Evolutionary conservation across 1,284 basidiomycete genomes (phyloP), one percentile per base, ranked within the genome.

Genomic region (Stygiomarasmius scandens): DNA sequence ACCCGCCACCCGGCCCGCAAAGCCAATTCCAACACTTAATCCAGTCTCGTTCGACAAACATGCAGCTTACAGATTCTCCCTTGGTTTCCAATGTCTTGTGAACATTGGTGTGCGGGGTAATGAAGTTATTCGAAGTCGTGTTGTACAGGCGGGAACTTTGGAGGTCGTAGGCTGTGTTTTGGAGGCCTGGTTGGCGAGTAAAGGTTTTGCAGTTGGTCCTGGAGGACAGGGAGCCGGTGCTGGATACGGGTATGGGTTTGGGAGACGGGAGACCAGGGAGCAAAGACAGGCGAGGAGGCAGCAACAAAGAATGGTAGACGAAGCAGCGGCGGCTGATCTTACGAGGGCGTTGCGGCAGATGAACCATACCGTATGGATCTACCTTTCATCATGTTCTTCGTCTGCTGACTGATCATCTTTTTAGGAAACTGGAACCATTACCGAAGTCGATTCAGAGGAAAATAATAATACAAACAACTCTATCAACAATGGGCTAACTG

Each of bases 21-120:
- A 84, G 62, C 76, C 77, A 3, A 60, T 71, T 0, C 86, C 87
- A 0, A 82, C 79, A 0, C 80, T 90, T 49, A 89, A 87, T 64
- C 89, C 89, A 2, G 81, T 80, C 57, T 73, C 74, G 2, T 90
- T 87, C 63, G 92, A 95, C 74, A 92, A 91, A 61, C 89, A 92
- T 65, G 89, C 92, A 43, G 90, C 92, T 0, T 89, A 93, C 62
- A 85, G 91, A 10, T 96, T 96, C 70, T 89, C 88, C 0, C 84
- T 96, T 53, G 96, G 96, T 0, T 97, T 99, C 70, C 96, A 98
- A 69, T 98, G 95, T 69, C 89, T 98, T 47, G 95, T 97, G 64
- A 98, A 99, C 74, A 95, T 99, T 65, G 96, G 97, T 48, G 96
- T 99, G 0, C 82, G 96, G 38, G 97, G 97, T n/a, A 93, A 88